Conservation (phyloP, 768 basidiomycete species). For the Russula emetica region DNA sequence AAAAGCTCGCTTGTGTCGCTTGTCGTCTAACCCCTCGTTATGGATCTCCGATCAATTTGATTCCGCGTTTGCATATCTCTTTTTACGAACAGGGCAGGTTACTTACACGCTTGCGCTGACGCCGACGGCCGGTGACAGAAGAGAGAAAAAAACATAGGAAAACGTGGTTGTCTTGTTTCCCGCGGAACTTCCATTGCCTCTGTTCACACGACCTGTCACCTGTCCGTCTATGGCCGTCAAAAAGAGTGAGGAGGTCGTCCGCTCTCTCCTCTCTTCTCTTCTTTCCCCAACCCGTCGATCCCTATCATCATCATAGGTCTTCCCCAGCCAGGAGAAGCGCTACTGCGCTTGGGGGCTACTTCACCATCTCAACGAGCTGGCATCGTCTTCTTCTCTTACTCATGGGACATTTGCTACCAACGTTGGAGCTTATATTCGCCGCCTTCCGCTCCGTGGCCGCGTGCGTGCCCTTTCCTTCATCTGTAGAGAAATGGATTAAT, state of each 20-base stretch:
- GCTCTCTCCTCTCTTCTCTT: rapidly evolving
- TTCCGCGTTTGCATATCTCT: no score
- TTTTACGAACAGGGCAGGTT: no score
- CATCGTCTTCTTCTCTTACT: neutral
- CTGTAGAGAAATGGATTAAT: no score
- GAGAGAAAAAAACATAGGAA: no score
- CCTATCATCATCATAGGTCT: neutral
- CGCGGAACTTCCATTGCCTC: neutral
- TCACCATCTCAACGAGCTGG: neutral
- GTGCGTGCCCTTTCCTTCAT: neutral
- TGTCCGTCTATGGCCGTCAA: neutral
- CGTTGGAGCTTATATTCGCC: neutral
- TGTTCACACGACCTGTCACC: neutral
- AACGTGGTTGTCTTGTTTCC: no score
- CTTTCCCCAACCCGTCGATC: neutral
- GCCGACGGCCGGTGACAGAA: no score
- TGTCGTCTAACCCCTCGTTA: no score
- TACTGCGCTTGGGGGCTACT: neutral
- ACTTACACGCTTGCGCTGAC: no score
- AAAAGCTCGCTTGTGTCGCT: no score
- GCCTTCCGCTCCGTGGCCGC: neutral
- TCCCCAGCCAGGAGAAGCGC: neutral
- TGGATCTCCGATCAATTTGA: no score
- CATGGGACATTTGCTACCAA: neutral
- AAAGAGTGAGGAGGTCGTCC: neutral